Conservation (phyloP, 495 filamentous ascomycete species). For the Aspergillus wentii region DNA sequence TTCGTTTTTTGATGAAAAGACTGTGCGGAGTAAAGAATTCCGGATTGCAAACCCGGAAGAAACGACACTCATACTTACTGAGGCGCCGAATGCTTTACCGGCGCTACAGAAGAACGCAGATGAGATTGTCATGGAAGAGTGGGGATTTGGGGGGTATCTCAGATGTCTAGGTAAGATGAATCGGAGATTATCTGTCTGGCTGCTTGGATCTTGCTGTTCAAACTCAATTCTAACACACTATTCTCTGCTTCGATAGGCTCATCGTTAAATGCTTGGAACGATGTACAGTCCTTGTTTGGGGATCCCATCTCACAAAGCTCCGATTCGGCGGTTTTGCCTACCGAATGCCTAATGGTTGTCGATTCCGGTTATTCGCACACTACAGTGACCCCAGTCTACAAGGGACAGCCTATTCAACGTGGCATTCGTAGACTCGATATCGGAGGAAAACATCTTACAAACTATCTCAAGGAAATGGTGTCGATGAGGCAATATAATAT, state of each 20-base stretch:
- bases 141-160: conserved; percentile 85
- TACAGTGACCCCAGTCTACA: conserved; percentile 81
- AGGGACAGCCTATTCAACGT: conserved; percentile 72
- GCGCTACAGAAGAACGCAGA: conserved; percentile 83
- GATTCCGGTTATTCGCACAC: conserved; percentile 94
- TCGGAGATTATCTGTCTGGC: too few species aligned
- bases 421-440: conserved; percentile 84
- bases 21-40: conserved; percentile 38
- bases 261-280: conserved; percentile 79
- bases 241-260: conserved; percentile 41
- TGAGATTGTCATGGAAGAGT: conserved; percentile 97
- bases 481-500: conserved; percentile 91
- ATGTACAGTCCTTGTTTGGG: conserved; percentile 60
- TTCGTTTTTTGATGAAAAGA: conserved; percentile 75
- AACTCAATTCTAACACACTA: conserved; percentile 1
- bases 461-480: conserved; percentile 83
- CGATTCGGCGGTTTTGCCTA: conserved; percentile 44
- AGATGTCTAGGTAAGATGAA: conserved; percentile 52
- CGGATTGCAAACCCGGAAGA: conserved; percentile 54
- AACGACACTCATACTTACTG: conserved; percentile 77
- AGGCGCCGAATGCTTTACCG: conserved; percentile 83
- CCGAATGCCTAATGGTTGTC: conserved; percentile 79
- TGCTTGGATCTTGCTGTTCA: too few species aligned
- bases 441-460: conserved; percentile 92
- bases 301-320: conserved; percentile 30